Evolutionary conservation across 441 rosid genomes (phyloP), one percentile per base, ranked within the genome.

Genomic region (Populus hybrid): DNA sequence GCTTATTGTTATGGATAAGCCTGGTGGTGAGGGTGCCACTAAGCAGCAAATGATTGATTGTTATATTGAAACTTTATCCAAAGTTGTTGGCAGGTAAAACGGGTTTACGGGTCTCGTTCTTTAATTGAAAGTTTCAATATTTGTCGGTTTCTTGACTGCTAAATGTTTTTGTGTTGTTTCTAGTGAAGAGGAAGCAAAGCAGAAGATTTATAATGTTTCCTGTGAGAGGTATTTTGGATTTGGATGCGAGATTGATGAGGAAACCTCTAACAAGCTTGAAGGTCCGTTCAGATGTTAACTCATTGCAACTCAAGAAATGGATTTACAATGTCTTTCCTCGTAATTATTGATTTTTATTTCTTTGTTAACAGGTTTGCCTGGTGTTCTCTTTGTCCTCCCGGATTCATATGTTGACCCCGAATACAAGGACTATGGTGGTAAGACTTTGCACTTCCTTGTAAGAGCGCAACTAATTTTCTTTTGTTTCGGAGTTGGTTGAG

Each of bases 11-110:
- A 95, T 94, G 91, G 97, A 95, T 46, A 94, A 95, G 81, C 95
- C 98, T 11, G 97, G 99, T 2, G 97, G 97, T 1, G 97, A 94
- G 72, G 90, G 87, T 0, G 94, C 97, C 20, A 85, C 87, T n/a
- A 95, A 95, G 85, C 93, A 95, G 89, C 90, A 94, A 82, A 95
- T 95, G 99, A 90, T 95, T 66, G 98, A 95, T 79, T 90, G 94
- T 28, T 95, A 95, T 28, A 59, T 95, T 67, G 77, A 94, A 86
- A 94, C 98, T 38, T 82, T 93, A 8, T 94, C 98, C 40, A 87
- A 90, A 82, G 88, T 94, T 69, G 79, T 95, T 67, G 97, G 97
- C 73, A 90, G 98, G 97, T 94, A 73, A 61, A 63, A 32, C 35
- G 4, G 6, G 12, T n/a, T 20, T 20, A 0, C 6, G 10, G 0